These are phyloP conservation scores for Aureobasidium sp. DNA, from an alignment of 2,329 filamentous ascomycete species.

Conservation along the genomic window DNA sequence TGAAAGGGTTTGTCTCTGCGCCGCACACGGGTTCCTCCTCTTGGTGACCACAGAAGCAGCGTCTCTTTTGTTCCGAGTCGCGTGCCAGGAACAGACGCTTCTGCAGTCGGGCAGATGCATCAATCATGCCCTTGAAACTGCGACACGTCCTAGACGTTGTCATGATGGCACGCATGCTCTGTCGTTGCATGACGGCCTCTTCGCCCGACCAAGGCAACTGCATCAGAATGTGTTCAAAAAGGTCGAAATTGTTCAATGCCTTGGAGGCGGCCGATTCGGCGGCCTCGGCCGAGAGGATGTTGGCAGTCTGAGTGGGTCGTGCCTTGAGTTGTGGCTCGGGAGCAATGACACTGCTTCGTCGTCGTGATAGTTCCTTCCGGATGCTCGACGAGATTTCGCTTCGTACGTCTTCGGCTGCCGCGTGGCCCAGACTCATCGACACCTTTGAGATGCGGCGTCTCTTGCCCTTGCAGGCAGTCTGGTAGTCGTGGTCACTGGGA, in stretches of 20 bases:
- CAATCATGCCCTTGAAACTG: conserved; percentile 12
- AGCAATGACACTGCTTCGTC: conserved; percentile 8
- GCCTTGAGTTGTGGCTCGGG: not conserved
- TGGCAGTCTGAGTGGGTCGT: not conserved
- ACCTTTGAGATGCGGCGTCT: conserved; percentile 9
- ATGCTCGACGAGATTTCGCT: conserved; percentile 8
- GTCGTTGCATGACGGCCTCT: not conserved
- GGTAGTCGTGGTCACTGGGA: conserved; percentile 1
- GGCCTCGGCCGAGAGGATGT: not conserved
- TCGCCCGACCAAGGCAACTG: conserved; percentile 6
- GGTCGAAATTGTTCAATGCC: conserved; percentile 4
- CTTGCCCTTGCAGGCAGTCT: not conserved
- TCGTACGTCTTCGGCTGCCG: not conserved
- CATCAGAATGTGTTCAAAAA: conserved; percentile 4
- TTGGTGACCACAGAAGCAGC: not conserved
- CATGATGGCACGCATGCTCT: conserved; percentile 8
- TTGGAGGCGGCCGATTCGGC: not conserved
- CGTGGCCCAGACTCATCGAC: conserved; percentile 4
- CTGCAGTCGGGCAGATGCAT: conserved; percentile 7
- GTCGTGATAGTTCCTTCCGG: conserved; percentile 5
- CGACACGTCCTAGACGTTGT: conserved; percentile 1
- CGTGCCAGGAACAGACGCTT: conserved; percentile 7
- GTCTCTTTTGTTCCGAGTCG: conserved; percentile 5
- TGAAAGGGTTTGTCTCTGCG: conserved; percentile 7
- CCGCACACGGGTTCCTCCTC: not conserved